Evolutionary conservation across 345 rosid species (phyloP), one percentile per base, ranked within the genome.

Genomic region (Excoecaria cochinchinensis): DNA sequence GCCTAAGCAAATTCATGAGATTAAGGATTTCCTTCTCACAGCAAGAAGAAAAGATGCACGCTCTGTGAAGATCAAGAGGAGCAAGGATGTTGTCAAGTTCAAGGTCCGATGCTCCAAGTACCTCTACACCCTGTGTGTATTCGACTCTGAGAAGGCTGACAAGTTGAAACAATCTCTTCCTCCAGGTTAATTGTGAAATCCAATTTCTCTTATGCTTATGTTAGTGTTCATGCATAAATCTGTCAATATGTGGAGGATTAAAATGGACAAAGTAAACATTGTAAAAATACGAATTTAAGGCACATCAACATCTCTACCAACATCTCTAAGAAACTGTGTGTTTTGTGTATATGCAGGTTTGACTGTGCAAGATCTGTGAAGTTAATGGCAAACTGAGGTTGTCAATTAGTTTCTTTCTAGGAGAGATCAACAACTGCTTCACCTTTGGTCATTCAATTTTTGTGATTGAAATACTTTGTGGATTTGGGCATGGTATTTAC

Each of bases 1-100:
- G 99, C 99, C 99, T 36, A 91, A 92, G 88, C 95, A 92, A 85
- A 92, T 92, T 70, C 97, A 89, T 5, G 99, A 95, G 91, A 91
- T 92, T 74, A 92, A 91, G 86, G 99, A 92, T 82, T 95, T 95
- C 85, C 99, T 95, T 78, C 86, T 92, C 58, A 91, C 99, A 65
- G 99, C 95, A 22, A 86, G 99, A 76, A 92, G 99, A 89, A 95
- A 95, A 60, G 97, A 95, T 76, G 98, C 95, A 0, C 85, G 92
- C 76, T 90, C 97, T 0, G 98, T 92, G 87, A 92, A 92, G 81
- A 92, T 91, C 82, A 92, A 92, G 92, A 91, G 86, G 84, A 85
- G 94, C 88, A 89, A 70, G 66, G 92, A 90, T 72, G 89, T 84
- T 8, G 93, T 90, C 59, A 95, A 95, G 88, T 95, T 95, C 87